Percentiles rank a stretch among this genome's conserved stretches.
These are phyloP conservation scores for Stephanocyclus meneghinianus DNA, from an alignment of 352 stramenopile genomes.

Conservation along the genomic window DNA sequence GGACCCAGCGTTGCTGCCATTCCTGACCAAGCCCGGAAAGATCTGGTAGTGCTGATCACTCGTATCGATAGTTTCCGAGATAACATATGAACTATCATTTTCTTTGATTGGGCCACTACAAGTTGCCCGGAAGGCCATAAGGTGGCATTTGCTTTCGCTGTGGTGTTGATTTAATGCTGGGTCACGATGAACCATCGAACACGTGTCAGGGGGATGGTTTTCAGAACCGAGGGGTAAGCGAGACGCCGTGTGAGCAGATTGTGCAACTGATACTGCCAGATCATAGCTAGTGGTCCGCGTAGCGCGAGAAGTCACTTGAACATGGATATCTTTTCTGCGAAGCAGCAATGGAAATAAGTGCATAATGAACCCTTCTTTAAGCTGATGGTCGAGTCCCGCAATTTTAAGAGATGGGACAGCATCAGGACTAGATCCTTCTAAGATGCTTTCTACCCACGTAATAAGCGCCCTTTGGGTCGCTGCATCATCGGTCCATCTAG, in stretches of 20 bases:
- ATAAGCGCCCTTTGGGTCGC: slow-evolving; percentile 64
- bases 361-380: slow-evolving; percentile 64
- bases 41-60: background rate
- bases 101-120: slow-evolving; percentile 22
- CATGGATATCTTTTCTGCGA: slow-evolving; percentile 68
- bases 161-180: background rate
- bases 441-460: slow-evolving; percentile 73
- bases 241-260: slow-evolving; percentile 5
- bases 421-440: slow-evolving; percentile 57
- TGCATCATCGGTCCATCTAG: slow-evolving; percentile 66
- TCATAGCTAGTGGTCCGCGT: slow-evolving; percentile 75
- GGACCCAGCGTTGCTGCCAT: slow-evolving; percentile 42
- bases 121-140: slow-evolving; percentile 57
- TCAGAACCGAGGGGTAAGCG: background rate
- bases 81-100: background rate
- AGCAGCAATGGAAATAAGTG: slow-evolving; percentile 76
- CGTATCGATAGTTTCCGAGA: background rate
- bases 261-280: slow-evolving; percentile 67
- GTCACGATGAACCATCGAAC: background rate
- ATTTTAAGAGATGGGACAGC: slow-evolving; percentile 72
- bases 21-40: slow-evolving; percentile 11
- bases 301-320: slow-evolving; percentile 66
- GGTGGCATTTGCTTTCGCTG: slow-evolving; percentile 39
- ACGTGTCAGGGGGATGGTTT: background rate
- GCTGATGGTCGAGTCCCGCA: slow-evolving; percentile 71